Conservation (phyloP, 352 stramenopile genomes). For the Phytophthora quininea region DNA sequence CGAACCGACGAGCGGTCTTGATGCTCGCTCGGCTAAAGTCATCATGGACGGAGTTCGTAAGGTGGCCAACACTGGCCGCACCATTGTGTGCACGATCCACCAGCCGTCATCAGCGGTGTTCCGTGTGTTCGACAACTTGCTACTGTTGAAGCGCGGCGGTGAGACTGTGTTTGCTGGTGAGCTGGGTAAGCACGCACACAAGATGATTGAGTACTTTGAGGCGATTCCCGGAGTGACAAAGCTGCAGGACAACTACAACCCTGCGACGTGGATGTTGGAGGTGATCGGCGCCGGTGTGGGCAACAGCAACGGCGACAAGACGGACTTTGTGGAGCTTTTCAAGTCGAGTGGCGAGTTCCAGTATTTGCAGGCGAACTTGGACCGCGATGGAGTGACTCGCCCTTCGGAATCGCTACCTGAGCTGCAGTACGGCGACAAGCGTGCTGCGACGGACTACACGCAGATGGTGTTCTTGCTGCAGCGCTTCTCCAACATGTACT, state of each 20-base stretch:
- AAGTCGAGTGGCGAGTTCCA: not conserved
- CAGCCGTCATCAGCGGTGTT: not conserved
- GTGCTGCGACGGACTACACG: not conserved
- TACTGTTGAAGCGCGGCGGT: not conserved
- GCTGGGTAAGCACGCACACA: not conserved
- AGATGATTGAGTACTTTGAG: conserved; percentile 2
- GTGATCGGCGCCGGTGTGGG: not conserved
- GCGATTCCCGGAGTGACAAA: not conserved
- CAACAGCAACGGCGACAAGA: not conserved
- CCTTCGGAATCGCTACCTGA: not conserved
- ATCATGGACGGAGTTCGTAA: not conserved
- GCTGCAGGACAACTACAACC: not conserved
- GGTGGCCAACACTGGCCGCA: not conserved
- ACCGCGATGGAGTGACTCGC: too few relatives aligned
- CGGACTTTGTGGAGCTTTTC: not conserved
- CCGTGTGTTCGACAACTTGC: not conserved
- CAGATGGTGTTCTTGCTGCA: conserved; percentile 10
- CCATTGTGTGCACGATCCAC: not conserved
- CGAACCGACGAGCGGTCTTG: conserved; percentile 16
- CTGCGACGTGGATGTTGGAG: not conserved
- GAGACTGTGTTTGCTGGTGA: not conserved
- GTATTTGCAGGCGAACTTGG: not conserved
- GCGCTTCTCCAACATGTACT: conserved; percentile 59
- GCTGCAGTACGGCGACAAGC: not conserved
- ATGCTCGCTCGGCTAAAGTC: not conserved